Conservation (phyloP, 495 filamentous ascomycete genomes). For the Trypethelium eluteriae region DNA sequence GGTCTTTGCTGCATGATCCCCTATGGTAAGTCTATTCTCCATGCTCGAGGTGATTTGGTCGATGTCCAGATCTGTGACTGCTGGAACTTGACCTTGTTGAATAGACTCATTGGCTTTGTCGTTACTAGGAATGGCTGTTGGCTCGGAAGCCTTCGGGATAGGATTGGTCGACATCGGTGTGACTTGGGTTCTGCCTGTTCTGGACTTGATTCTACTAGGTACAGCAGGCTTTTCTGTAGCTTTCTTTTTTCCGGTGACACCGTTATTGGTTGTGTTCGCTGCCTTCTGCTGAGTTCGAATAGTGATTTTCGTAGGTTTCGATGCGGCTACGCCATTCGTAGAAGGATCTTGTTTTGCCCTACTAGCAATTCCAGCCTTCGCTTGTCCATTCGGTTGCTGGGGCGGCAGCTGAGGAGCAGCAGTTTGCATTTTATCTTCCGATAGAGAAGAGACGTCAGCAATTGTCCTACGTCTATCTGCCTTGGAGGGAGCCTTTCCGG, state of each 20-base stretch:
- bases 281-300: slow-evolving; percentile 6
- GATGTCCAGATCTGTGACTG: neutral
- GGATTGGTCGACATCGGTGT: neutral
- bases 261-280: neutral
- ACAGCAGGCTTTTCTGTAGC: neutral
- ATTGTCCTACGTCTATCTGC: slow-evolving; percentile 60
- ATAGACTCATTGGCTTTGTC: neutral
- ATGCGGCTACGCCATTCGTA: neutral
- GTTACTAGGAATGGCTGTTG: neutral
- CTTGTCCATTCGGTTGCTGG: neutral
- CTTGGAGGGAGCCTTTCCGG: slow-evolving; percentile 33
- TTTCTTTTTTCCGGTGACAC: slow-evolving; percentile 5
- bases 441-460: slow-evolving; percentile 38
- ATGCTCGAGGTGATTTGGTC: neutral
- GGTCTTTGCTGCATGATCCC: neutral
- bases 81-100: neutral
- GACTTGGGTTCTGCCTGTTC: neutral
- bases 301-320: neutral
- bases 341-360: neutral
- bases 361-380: neutral
- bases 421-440: slow-evolving; percentile 7
- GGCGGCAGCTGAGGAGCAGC: neutral
- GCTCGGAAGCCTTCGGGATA: neutral
- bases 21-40: neutral
- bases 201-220: neutral